A percentile compares a stretch with the other conserved stretches of the same genome.
These are phyloP conservation scores for Macrocystidia cucumis DNA, from an alignment of 1,284 basidiomycete species.

Conservation along the genomic window DNA sequence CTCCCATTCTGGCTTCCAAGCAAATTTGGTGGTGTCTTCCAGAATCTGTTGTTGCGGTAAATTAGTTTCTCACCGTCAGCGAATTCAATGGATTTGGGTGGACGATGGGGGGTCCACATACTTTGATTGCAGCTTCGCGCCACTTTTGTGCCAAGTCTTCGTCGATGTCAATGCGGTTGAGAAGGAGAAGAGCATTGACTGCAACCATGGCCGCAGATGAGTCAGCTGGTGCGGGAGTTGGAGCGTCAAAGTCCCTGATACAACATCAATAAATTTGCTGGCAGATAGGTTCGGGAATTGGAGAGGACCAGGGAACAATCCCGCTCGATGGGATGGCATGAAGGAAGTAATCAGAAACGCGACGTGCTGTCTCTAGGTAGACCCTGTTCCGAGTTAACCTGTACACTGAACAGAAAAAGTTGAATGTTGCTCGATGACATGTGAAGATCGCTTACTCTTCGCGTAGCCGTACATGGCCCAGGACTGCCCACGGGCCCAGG, in stretches of 20 bases:
- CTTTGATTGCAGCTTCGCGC: constrained; percentile 40
- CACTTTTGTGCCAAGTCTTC: constrained; percentile 32
- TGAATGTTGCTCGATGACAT: constrained; percentile 1
- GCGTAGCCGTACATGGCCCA: constrained; percentile 68
- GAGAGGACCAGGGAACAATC: constrained; percentile 53
- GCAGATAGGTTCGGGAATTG: constrained; percentile 1
- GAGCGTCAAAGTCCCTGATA: constrained; percentile 64
- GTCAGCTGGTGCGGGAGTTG: constrained; percentile 50
- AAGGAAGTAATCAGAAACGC: constrained; percentile 52
- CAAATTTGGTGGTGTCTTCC: constrained; percentile 38
- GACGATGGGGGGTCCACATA: constrained; percentile 14
- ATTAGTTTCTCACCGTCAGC: neutral
- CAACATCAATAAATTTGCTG: constrained; percentile 2
- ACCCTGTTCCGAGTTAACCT: constrained; percentile 36
- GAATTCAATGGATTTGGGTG: neutral
- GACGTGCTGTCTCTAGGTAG: constrained; percentile 52
- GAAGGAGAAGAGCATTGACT: constrained; percentile 46
- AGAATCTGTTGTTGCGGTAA: constrained; percentile 34
- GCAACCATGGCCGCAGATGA: constrained; percentile 60
- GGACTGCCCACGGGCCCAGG: constrained; percentile 66
- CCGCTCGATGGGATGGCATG: constrained; percentile 45
- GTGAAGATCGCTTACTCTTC: constrained; percentile 38
- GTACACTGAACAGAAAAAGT: constrained; percentile 39
- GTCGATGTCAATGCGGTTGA: constrained; percentile 43
- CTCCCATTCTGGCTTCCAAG: constrained; percentile 52